These are phyloP conservation scores for Phytophthora uliginosa DNA, from an alignment of 352 stramenopile genomes.

Conservation along the genomic window DNA sequence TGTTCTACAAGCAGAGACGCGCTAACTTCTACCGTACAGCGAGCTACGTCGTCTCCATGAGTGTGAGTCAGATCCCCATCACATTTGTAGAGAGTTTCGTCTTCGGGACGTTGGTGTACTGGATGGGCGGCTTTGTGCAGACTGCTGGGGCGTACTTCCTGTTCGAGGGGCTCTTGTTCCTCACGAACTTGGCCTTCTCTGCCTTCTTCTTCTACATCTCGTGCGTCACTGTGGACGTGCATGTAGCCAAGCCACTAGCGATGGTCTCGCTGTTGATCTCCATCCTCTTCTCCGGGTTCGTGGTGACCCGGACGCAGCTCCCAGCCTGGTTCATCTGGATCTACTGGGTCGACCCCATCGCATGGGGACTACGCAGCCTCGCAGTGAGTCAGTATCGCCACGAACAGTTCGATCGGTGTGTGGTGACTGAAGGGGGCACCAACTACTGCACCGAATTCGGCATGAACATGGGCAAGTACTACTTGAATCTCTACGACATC, in stretches of 20 bases:
- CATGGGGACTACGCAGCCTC: conserved; percentile 50
- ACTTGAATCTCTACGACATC: conserved; percentile 42
- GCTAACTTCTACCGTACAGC: conserved; percentile 53
- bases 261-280: conserved; percentile 47
- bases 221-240: conserved; percentile 36
- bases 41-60: conserved; percentile 49
- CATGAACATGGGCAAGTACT: conserved; percentile 57
- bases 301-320: conserved; percentile 45
- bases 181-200: conserved; percentile 51
- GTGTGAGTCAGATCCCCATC: conserved; percentile 53
- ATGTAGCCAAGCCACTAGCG: conserved; percentile 51
- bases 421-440: conserved; percentile 22
- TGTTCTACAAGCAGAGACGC: conserved; percentile 55
- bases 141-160: conserved; percentile 42
- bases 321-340: conserved; percentile 60
- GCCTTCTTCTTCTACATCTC: conserved; percentile 61
- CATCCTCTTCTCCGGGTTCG: conserved; percentile 58
- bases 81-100: conserved; percentile 50
- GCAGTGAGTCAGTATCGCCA: conserved; percentile 48
- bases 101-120: conserved; percentile 64
- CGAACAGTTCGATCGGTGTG: conserved; percentile 35
- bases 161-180: conserved; percentile 50
- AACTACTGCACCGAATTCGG: conserved; percentile 47
- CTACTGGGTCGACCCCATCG: conserved; percentile 65
- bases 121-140: conserved; percentile 58